Conservation (phyloP, 2,329 filamentous ascomycete genomes). For the Furcasterigmium sp. region DNA sequence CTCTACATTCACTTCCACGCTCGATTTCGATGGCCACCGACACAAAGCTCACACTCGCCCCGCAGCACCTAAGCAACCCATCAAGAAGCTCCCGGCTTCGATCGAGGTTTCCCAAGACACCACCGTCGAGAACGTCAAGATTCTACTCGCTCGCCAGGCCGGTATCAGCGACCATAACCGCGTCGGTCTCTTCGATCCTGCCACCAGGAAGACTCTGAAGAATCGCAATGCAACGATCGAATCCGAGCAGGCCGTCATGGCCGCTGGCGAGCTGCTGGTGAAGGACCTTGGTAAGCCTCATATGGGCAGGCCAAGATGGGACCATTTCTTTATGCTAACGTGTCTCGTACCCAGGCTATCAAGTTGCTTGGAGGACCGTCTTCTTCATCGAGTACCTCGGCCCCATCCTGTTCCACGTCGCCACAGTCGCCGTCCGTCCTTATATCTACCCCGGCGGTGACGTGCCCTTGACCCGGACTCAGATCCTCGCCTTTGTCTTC, state of each 20-base stretch:
- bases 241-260: constrained; percentile 41
- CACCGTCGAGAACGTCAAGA: constrained; percentile 58
- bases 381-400: constrained; percentile 95
- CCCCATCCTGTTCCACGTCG: constrained; percentile 79
- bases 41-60: constrained; percentile 4
- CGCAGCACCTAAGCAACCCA: constrained; percentile 40
- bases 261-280: constrained; percentile 63
- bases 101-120: constrained; percentile 43
- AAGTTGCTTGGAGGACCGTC: constrained; percentile 89
- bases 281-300: constrained; percentile 83
- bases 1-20: not conserved
- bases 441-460: constrained; percentile 46
- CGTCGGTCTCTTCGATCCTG: constrained; percentile 56
- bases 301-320: too few species aligned
- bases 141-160: constrained; percentile 43
- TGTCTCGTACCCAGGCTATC: constrained; percentile 25
- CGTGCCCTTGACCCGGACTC: constrained; percentile 55
- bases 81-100: constrained; percentile 48
- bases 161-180: constrained; percentile 54
- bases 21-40: not conserved
- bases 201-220: constrained; percentile 58
- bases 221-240: constrained; percentile 50
- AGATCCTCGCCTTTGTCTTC: constrained; percentile 69
- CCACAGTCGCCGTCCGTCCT: constrained; percentile 66
- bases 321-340: not conserved